Conservation (phyloP, 2,329 filamentous ascomycete genomes). For the Alternaria alternata region DNA sequence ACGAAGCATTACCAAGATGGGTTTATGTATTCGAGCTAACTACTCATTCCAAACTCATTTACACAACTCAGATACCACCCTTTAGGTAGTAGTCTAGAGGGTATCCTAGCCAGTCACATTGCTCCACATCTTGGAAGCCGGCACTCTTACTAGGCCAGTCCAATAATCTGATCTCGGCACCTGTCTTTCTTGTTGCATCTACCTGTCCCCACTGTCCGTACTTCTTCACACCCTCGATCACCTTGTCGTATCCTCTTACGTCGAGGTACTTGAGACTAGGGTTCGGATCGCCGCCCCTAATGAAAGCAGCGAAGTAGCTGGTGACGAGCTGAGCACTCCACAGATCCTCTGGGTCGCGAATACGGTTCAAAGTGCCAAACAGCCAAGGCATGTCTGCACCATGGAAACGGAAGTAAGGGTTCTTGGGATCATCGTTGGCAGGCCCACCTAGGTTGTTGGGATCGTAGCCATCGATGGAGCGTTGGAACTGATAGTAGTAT, state of each 20-base stretch:
- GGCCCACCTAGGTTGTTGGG: conserved; percentile 63
- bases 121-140: conserved; percentile 59
- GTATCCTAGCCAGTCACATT: conserved; percentile 56
- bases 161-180: conserved; percentile 52
- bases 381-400: conserved; percentile 62
- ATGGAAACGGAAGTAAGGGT: conserved; percentile 65
- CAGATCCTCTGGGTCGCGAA: conserved; percentile 61
- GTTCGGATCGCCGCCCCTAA: conserved; percentile 61
- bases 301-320: conserved; percentile 62
- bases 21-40: not conserved
- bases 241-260: conserved; percentile 58
- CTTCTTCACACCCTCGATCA: conserved; percentile 51
- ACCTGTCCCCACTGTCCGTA: conserved; percentile 48
- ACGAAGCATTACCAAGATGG: not conserved
- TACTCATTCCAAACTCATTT: not conserved
- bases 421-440: conserved; percentile 58
- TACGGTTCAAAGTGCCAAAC: conserved; percentile 61
- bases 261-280: conserved; percentile 55
- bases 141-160: conserved; percentile 56
- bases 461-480: conserved; percentile 62
- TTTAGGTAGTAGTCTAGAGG: conserved; percentile 45
- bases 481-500: conserved; percentile 69
- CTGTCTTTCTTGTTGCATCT: conserved; percentile 44
- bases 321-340: conserved; percentile 56
- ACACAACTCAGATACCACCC: conserved; percentile 24